phyloP scores from a whole-genome alignment of 345 rosid genomes.

The Tarenaya hassleriana region DNA sequence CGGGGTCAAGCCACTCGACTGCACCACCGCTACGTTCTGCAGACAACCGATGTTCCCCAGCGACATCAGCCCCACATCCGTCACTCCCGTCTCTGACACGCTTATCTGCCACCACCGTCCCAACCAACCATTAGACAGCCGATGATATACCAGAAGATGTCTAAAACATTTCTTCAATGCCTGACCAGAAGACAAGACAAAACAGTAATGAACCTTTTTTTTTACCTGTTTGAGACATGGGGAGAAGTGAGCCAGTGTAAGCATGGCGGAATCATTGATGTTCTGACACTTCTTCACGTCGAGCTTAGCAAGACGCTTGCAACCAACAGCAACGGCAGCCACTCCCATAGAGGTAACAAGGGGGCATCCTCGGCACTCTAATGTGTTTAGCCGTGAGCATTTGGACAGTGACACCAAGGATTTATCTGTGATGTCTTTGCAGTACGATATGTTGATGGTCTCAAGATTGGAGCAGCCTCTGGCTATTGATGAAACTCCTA shows the following conservation, averaged over 20 bases:
- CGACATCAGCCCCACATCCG: conserved; percentile 35
- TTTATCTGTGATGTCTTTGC: conserved; percentile 36
- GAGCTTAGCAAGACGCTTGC: too few species aligned
- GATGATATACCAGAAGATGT: too few species aligned
- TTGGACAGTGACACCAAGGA: conserved; percentile 35
- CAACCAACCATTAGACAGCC: too few species aligned
- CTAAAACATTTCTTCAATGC: too few species aligned
- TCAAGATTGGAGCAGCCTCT: conserved; percentile 33
- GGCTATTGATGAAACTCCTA: conserved; percentile 27
- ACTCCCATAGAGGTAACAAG: too few species aligned
- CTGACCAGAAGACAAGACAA: too few species aligned
- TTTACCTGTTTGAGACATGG: conserved; percentile 41
- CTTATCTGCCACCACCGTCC: too few species aligned
- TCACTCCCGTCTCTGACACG: conserved; percentile 41
- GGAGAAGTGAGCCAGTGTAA: conserved; percentile 35
- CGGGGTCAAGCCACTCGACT: conserved; percentile 32
- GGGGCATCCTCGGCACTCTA: too few species aligned
- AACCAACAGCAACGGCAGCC: too few species aligned
- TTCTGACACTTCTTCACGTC: too few species aligned
- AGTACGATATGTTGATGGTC: conserved; percentile 39
- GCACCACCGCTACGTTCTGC: conserved; percentile 39
- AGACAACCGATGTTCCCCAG: conserved; percentile 34
- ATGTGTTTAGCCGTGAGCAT: conserved; percentile 30
- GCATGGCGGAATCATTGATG: too few species aligned
- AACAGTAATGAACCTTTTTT: too few species aligned